A percentile compares a stretch with the other conserved stretches of the same genome.
Conservation (phyloP, 306 rosid genomes). For the Acmispon strigosus region DNA sequence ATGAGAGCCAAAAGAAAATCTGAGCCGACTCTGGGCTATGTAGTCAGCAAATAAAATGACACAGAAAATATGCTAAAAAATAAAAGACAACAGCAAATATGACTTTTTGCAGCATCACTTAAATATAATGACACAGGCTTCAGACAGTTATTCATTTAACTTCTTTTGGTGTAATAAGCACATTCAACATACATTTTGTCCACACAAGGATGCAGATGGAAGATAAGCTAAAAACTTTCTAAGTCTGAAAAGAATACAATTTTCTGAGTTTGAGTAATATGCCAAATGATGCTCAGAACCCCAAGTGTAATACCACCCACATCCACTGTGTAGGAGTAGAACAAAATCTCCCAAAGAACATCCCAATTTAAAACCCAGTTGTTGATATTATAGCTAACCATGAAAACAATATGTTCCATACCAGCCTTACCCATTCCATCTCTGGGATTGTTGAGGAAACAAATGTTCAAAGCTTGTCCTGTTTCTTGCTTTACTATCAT, state of each 20-base stretch:
- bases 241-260: conserved; percentile 1
- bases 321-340: background rate
- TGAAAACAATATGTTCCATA: conserved; percentile 6
- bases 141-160: background rate
- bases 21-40: too few relatives aligned
- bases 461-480: background rate
- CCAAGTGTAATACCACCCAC: background rate
- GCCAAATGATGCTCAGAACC: conserved; percentile 10
- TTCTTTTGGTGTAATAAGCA: background rate
- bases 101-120: background rate
- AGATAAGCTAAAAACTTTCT: background rate
- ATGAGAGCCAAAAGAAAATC: too few relatives aligned
- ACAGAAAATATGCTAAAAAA: too few relatives aligned
- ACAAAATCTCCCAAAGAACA: conserved; percentile 20
- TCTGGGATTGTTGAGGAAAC: conserved; percentile 1
- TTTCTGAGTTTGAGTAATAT: background rate
- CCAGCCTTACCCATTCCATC: background rate
- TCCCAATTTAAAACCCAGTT: conserved; percentile 2
- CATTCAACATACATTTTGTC: background rate
- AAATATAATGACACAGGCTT: background rate
- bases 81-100: too few relatives aligned
- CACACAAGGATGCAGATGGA: background rate
- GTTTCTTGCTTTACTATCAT: conserved; percentile 9
- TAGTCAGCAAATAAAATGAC: too few relatives aligned
- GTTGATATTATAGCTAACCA: conserved; percentile 11